phyloP scores from a whole-genome alignment of 495 filamentous ascomycete genomes.

The Penicillium psychrofluorescens region DNA sequence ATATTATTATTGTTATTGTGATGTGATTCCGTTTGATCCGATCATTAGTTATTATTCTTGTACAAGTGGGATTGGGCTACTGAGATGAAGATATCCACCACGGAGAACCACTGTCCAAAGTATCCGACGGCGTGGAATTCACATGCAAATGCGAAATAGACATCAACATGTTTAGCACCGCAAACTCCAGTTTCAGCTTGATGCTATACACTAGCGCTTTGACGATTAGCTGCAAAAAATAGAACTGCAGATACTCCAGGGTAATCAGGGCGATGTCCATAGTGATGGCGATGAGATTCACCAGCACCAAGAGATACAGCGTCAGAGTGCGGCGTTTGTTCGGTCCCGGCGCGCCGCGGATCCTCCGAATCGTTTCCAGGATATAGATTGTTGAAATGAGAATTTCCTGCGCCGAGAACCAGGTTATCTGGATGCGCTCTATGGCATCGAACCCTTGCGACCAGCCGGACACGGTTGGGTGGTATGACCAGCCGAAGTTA shows the following conservation, averaged over 20 bases:
- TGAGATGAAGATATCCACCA: too few species aligned
- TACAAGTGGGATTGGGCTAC: too few species aligned
- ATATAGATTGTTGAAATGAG: slow-evolving; percentile 45
- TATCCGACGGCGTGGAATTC: not conserved
- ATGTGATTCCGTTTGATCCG: too few species aligned
- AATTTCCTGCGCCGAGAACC: slow-evolving; percentile 44
- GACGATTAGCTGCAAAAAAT: slow-evolving; percentile 38
- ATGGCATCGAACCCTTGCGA: slow-evolving; percentile 26
- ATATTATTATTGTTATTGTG: not conserved
- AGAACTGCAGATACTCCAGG: slow-evolving; percentile 39
- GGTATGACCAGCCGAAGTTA: slow-evolving; percentile 27
- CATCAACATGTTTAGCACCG: slow-evolving; percentile 30
- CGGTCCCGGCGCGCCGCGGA: slow-evolving; percentile 18
- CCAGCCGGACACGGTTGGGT: slow-evolving; percentile 25
- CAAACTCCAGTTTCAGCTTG: slow-evolving; percentile 51
- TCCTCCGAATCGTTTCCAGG: slow-evolving; percentile 28
- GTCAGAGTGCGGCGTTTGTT: slow-evolving; percentile 23
- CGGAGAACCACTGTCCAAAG: slow-evolving; percentile 1
- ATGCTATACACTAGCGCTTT: slow-evolving; percentile 45
- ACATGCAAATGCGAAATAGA: slow-evolving; percentile 20
- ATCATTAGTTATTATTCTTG: too few species aligned
- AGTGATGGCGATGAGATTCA: slow-evolving; percentile 35
- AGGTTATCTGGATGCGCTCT: slow-evolving; percentile 44
- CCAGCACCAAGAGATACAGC: slow-evolving; percentile 35
- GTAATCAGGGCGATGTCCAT: slow-evolving; percentile 39